Evolutionary conservation across 495 filamentous ascomycete genomes (phyloP).

Genomic region (Alectoria sarmentosa): DNA sequence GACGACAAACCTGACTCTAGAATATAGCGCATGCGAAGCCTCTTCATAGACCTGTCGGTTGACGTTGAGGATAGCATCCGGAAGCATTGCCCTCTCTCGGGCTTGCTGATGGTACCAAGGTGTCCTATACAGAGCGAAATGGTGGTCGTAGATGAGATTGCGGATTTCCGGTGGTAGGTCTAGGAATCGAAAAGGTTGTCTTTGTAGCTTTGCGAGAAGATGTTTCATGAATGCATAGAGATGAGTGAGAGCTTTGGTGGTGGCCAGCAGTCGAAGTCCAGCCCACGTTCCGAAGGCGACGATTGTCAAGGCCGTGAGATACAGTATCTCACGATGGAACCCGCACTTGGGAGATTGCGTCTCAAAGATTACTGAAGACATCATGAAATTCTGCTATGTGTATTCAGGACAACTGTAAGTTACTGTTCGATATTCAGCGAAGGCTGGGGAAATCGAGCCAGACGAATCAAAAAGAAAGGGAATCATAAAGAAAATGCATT

Average conservation of each 20-base stretch:
- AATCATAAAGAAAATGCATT: not conserved
- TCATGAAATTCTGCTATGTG: too few relatives aligned
- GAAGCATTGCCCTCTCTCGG: not conserved
- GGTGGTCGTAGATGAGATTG: not conserved
- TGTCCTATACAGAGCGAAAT: not conserved
- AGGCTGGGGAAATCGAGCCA: not conserved
- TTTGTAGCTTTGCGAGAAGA: not conserved
- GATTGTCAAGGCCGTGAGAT: not conserved
- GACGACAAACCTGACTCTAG: not conserved
- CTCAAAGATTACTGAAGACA: not conserved
- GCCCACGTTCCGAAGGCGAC: not conserved
- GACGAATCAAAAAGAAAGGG: not conserved
- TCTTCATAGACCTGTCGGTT: slow-evolving; percentile 1
- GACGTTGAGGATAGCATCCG: not conserved
- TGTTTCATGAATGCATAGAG: not conserved
- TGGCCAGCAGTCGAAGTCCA: not conserved
- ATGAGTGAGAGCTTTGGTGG: not conserved
- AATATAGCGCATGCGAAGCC: not conserved
- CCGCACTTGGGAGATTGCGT: not conserved
- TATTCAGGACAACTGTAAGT: not conserved
- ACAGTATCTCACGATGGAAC: not conserved
- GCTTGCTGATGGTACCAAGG: too few relatives aligned
- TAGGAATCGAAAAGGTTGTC: not conserved
- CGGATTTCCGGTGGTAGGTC: slow-evolving; percentile 11
- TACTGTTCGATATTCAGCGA: not conserved